Evolutionary conservation across 2,329 filamentous ascomycete species (phyloP).

Genomic region (Trichoderma asperellum): DNA sequence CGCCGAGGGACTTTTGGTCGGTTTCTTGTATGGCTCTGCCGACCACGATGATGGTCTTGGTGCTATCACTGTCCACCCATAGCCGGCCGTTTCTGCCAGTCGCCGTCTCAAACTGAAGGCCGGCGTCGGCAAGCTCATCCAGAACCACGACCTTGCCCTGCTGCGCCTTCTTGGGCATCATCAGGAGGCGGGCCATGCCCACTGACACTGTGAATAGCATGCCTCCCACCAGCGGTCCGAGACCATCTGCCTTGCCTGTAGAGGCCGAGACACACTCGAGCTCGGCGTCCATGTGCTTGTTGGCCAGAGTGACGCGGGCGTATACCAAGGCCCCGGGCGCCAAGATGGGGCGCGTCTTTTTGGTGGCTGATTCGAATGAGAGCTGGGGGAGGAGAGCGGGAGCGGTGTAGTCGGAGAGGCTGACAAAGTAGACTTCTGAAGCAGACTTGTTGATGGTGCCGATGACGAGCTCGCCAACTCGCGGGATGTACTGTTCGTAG

Average conservation of each 20-base stretch:
- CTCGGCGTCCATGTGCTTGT: constrained; percentile 85
- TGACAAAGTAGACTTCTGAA: constrained; percentile 78
- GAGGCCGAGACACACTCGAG: constrained; percentile 84
- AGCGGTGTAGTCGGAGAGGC: constrained; percentile 67
- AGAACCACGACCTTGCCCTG: constrained; percentile 72
- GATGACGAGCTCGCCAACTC: constrained; percentile 83
- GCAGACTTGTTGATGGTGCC: constrained; percentile 79
- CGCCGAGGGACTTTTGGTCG: constrained; percentile 67
- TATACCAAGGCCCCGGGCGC: constrained; percentile 80
- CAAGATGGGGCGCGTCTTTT: constrained; percentile 86
- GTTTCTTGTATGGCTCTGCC: constrained; percentile 77
- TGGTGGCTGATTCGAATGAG: constrained; percentile 89
- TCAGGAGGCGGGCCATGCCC: constrained; percentile 78
- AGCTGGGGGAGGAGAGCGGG: constrained; percentile 79
- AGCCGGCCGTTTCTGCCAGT: constrained; percentile 90
- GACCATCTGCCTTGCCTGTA: constrained; percentile 85
- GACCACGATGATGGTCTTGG: constrained; percentile 74
- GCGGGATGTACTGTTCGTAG: constrained; percentile 71
- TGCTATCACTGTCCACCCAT: constrained; percentile 82
- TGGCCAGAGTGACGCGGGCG: constrained; percentile 77
- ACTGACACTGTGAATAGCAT: constrained; percentile 84
- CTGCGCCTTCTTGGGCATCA: constrained; percentile 65
- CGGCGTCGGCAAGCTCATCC: constrained; percentile 75
- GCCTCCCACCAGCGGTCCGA: constrained; percentile 81
- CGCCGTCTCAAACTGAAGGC: constrained; percentile 88